Evolutionary conservation across 768 basidiomycete genomes (phyloP).

Genomic region (Terana coerulea): DNA sequence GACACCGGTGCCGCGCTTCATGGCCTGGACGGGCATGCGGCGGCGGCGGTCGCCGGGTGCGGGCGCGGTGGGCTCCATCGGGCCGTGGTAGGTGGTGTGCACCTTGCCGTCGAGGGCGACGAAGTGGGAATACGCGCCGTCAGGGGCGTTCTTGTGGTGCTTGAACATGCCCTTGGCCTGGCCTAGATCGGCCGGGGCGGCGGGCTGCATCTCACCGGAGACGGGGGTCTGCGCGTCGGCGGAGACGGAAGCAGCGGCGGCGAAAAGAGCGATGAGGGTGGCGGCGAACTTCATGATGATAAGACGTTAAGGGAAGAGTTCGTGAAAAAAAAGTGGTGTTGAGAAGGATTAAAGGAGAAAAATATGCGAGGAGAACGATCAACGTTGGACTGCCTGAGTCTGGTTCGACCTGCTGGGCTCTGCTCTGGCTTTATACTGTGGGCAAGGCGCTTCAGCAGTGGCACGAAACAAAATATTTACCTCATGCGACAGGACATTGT

Average conservation of each 20-base stretch:
- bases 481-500: too few species aligned
- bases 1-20: background rate
- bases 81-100: too few species aligned
- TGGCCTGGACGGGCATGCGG: background rate
- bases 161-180: background rate
- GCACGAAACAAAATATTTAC: too few species aligned
- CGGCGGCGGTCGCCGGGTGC: background rate
- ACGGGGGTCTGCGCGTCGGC: background rate
- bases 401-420: background rate
- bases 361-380: background rate
- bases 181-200: background rate
- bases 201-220: too few species aligned
- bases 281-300: background rate
- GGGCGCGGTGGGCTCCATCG: background rate
- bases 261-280: background rate
- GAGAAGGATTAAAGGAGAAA: background rate
- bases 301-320: background rate
- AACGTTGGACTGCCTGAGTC: conserved; percentile 2
- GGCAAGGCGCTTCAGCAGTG: background rate
- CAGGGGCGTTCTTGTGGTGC: background rate
- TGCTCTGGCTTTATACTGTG: background rate
- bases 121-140: background rate
- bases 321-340: background rate
- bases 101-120: background rate
- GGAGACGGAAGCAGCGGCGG: background rate